Conservation (phyloP, 164 flowering plant species). For the Tinospora cordifolia region DNA sequence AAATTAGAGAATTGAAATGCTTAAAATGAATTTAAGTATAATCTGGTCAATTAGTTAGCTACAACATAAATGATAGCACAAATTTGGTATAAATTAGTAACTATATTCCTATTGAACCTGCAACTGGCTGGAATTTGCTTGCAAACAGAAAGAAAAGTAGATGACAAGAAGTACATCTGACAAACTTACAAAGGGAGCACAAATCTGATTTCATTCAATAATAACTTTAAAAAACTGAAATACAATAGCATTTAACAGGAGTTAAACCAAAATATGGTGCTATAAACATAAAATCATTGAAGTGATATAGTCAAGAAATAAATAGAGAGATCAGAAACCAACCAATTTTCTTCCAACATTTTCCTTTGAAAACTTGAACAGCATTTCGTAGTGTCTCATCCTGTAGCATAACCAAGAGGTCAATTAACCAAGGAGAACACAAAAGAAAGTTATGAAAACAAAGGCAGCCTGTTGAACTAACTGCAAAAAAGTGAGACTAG, state of each 20-base stretch:
- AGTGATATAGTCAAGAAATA: not conserved
- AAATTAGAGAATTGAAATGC: too few relatives aligned
- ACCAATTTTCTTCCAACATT: constrained; percentile 99
- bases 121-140: too few relatives aligned
- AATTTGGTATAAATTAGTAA: too few relatives aligned
- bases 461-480: not conserved
- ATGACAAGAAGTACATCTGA: too few relatives aligned
- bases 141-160: too few relatives aligned
- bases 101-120: too few relatives aligned
- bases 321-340: constrained; percentile 4
- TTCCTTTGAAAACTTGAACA: constrained; percentile 66
- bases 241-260: not conserved
- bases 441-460: constrained; percentile 2
- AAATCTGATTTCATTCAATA: not conserved
- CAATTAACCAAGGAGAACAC: not conserved
- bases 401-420: constrained; percentile 29
- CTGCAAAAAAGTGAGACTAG: not conserved
- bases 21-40: too few relatives aligned
- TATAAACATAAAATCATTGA: not conserved
- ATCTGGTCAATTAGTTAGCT: too few relatives aligned
- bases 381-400: constrained; percentile 85
- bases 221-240: constrained; percentile 6
- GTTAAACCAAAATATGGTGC: not conserved
- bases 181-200: not conserved
- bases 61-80: too few relatives aligned